Evolutionary conservation across 2,329 filamentous ascomycete genomes (phyloP), one percentile per base, ranked within the genome.

Genomic region (Arthrobotrys conoides): DNA sequence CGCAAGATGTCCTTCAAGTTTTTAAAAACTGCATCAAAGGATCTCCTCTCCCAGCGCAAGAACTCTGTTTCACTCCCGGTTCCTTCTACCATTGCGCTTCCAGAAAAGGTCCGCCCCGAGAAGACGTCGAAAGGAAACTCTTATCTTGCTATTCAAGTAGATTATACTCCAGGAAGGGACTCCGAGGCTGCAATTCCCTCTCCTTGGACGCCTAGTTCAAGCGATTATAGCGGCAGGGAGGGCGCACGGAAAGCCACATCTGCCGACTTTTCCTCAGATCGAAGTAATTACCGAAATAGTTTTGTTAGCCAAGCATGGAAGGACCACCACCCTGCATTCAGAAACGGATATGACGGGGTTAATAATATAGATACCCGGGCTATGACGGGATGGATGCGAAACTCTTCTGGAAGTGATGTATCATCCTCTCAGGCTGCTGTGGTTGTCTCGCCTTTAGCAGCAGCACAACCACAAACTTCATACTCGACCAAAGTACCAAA

Each of bases 131-230:
- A 79, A 55, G 81, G 81, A n/a, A 82, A 80, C 41, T 80, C 81
- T 4, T 82, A 82, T 71, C 79, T 82, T 36, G 80, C 81, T 22
- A 82, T 82, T 41, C 81, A 81, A n/a, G 80, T 82, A 14, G 81
- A 82, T 71, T 82, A 82, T 67, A 80, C 72, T 20, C 71, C 80
- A 4, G 77, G 41, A 30, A 79, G 65, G 49, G 30, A 49, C 57
- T 27, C 57, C 1, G 67, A 76, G 41, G 12, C 44, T 16, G 48
- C 55, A 9, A 48, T 64, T 16, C 44, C 67, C 16, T 77, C 73
- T 14, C 20, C 59, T 46, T 77, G 73, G 73, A 63, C 80, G 16
- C 70, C 73, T 8, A 66, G 71, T 20, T 71, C 71, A 4, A 80
- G 72, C 51, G 63, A 65, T 8, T 64, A 59, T 49, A 68, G 61